Evolutionary conservation across 2,329 filamentous ascomycete species (phyloP).

Genomic region (Sordariomycetes sp.): DNA sequence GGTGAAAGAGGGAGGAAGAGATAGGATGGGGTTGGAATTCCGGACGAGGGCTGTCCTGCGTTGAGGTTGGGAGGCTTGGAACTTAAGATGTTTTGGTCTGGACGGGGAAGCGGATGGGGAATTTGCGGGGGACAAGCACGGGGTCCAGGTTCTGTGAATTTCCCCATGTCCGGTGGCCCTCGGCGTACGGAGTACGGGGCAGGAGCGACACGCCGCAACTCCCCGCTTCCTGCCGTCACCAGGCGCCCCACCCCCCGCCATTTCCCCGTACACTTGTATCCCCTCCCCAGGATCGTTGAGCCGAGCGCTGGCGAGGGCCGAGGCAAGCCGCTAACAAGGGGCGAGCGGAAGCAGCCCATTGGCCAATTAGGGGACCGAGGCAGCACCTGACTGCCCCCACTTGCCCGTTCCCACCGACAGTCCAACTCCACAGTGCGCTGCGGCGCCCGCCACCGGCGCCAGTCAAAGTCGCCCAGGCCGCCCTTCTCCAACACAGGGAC

Average conservation of each 20-base stretch:
- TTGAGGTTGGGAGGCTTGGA: neutral
- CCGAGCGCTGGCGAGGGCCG: neutral
- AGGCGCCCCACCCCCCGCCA: neutral
- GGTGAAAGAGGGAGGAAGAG: neutral
- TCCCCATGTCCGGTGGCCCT: neutral
- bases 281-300: neutral
- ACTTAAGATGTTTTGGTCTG: neutral
- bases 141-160: neutral
- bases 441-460: too few relatives aligned
- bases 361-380: constrained; percentile 1
- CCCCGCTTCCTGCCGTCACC: neutral
- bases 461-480: neutral
- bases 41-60: neutral
- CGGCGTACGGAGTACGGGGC: neutral
- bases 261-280: too few relatives aligned
- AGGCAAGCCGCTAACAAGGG: constrained; percentile 3
- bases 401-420: neutral
- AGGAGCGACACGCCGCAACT: too few relatives aligned
- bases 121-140: neutral
- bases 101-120: neutral
- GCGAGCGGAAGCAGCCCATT: constrained; percentile 1
- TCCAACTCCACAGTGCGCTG: too few relatives aligned
- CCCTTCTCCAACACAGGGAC: too few relatives aligned
- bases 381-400: neutral
- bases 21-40: neutral